Percentiles rank a stretch among this genome's conserved stretches.
Evolutionary conservation across 345 rosid genomes (phyloP).

Genomic region (Eucalyptus tenuipes): DNA sequence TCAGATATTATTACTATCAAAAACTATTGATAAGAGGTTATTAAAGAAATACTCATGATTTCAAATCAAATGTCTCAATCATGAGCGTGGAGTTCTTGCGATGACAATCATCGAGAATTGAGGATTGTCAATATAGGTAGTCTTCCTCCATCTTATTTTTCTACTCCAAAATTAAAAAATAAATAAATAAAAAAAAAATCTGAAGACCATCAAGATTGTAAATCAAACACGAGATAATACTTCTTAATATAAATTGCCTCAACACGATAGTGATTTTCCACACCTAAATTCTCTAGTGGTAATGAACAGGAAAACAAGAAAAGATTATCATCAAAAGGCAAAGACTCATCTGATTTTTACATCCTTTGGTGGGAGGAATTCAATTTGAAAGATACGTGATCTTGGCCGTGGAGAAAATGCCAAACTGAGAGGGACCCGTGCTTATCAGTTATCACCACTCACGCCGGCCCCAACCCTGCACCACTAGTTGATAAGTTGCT

Average conservation of each 20-base stretch:
- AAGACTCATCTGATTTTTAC: background rate
- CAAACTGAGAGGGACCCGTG: background rate
- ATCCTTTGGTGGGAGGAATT: background rate
- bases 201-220: background rate
- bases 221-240: background rate
- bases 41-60: background rate
- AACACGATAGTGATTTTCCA: background rate
- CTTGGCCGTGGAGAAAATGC: background rate
- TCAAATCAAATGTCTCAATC: background rate
- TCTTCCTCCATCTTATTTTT: background rate
- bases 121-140: no score
- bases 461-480: background rate
- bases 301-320: background rate
- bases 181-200: no score
- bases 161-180: background rate
- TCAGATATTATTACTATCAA: background rate
- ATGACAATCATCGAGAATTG: no score
- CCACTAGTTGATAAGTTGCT: background rate
- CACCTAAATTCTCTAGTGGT: background rate
- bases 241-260: background rate
- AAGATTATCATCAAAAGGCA: background rate
- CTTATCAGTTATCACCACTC: background rate
- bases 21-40: background rate
- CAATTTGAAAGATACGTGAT: background rate
- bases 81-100: background rate